A percentile compares a stretch with the other conserved stretches of the same genome.
These are phyloP conservation scores for Paraglomus occultum DNA, from an alignment of 192 early-diverging fungal species.

Conservation along the genomic window DNA sequence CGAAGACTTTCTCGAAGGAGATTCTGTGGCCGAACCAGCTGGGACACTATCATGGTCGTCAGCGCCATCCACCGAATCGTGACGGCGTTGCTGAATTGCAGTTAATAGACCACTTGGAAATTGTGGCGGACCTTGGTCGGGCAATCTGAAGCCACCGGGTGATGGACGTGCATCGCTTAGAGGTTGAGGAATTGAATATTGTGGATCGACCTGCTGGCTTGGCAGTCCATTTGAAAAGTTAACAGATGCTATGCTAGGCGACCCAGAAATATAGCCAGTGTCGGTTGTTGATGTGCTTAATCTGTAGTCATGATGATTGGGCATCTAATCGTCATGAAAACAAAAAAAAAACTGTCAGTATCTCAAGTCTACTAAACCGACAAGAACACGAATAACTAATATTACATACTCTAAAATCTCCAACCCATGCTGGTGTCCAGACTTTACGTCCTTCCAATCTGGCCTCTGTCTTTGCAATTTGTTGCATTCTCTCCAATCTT, in stretches of 20 bases:
- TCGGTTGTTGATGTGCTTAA: neutral
- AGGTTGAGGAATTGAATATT: neutral
- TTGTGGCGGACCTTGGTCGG: too few relatives aligned
- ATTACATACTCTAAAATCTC: constrained; percentile 10
- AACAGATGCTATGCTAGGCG: neutral
- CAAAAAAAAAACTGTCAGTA: neutral
- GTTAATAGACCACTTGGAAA: too few relatives aligned
- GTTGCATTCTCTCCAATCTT: constrained; percentile 25
- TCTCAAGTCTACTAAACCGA: neutral
- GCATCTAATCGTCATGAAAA: constrained; percentile 2
- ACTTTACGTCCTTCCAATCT: constrained; percentile 25
- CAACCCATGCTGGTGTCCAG: constrained; percentile 24
- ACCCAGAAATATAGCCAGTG: neutral
- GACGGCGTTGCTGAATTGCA: too few relatives aligned
- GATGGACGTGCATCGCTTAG: too few relatives aligned
- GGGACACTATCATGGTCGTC: too few relatives aligned
- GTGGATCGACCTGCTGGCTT: neutral
- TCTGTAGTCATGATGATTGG: constrained; percentile 7
- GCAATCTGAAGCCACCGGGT: too few relatives aligned
- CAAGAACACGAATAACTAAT: neutral
- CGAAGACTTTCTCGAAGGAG: too few relatives aligned
- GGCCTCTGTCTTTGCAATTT: constrained; percentile 20
- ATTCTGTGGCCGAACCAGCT: too few relatives aligned
- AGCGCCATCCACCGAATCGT: too few relatives aligned
- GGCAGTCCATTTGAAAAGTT: neutral